phyloP scores from a whole-genome alignment of 345 rosid species.

The Dipteronia sinensis region DNA sequence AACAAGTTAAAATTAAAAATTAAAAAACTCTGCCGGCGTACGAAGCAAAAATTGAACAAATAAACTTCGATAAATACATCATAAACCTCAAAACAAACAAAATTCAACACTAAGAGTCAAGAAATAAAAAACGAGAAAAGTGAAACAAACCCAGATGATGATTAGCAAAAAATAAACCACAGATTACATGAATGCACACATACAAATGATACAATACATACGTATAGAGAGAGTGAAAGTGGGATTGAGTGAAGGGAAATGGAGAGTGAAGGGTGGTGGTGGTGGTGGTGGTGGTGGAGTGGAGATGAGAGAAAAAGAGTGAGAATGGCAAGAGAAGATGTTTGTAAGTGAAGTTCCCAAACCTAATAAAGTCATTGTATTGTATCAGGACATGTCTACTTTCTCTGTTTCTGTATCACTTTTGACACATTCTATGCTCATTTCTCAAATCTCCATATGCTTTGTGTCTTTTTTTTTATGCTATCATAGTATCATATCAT shows the following conservation, averaged over 20 bases:
- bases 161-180: neutral
- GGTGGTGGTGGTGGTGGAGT: neutral
- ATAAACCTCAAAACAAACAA: neutral
- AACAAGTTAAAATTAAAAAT: too few species aligned
- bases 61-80: neutral
- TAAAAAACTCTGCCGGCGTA: neutral
- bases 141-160: conserved; percentile 10
- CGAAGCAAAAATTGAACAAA: neutral
- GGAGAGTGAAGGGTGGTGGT: neutral
- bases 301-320: conserved; percentile 3
- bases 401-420: too few species aligned
- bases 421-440: too few species aligned
- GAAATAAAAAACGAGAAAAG: neutral
- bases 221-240: conserved; percentile 9
- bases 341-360: conserved; percentile 3
- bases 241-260: neutral
- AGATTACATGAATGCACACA: neutral
- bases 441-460: too few species aligned
- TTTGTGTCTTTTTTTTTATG: too few species aligned
- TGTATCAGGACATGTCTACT: neutral
- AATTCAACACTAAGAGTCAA: neutral
- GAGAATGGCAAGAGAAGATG: conserved; percentile 1
- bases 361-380: conserved; percentile 22
- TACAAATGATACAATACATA: neutral
- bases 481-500: too few species aligned